A percentile compares a stretch with the other conserved stretches of the same genome.
phyloP scores from a whole-genome alignment of 2,329 filamentous ascomycete genomes.

The Salinomyces thailandicus region DNA sequence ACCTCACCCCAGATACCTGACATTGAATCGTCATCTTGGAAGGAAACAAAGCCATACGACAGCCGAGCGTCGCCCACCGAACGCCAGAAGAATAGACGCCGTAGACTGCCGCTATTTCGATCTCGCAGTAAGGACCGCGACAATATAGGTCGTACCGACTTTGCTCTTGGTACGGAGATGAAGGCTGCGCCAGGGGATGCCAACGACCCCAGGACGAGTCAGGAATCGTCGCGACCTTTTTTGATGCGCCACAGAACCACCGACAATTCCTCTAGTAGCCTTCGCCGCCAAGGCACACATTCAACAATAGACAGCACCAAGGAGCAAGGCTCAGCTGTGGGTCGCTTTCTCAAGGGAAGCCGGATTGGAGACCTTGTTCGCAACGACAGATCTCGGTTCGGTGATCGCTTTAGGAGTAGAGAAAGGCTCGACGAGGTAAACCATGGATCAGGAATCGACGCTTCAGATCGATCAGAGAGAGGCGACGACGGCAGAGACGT shows the following conservation, averaged over 20 bases:
- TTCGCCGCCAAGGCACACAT: slow-evolving; percentile 17
- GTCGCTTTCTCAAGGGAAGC: slow-evolving; percentile 64
- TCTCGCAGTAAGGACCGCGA: slow-evolving; percentile 26
- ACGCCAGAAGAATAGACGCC: slow-evolving; percentile 26
- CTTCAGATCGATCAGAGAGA: slow-evolving; percentile 31
- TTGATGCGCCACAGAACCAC: slow-evolving; percentile 28
- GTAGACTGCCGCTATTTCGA: slow-evolving; percentile 33
- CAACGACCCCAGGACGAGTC: slow-evolving; percentile 18
- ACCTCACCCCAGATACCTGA: neutral
- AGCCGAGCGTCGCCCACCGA: slow-evolving; percentile 6
- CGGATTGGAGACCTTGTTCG: slow-evolving; percentile 63
- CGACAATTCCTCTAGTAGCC: slow-evolving; percentile 39
- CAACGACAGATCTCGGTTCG: slow-evolving; percentile 52
- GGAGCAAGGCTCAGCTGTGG: slow-evolving; percentile 45
- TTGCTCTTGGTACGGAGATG: slow-evolving; percentile 15
- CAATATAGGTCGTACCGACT: slow-evolving; percentile 23
- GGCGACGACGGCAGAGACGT: slow-evolving; percentile 11
- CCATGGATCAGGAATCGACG: slow-evolving; percentile 15
- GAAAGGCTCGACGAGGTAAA: slow-evolving; percentile 2
- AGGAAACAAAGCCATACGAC: slow-evolving; percentile 19
- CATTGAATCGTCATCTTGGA: slow-evolving; percentile 1
- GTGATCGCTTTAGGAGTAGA: slow-evolving; percentile 43
- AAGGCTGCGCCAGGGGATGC: slow-evolving; percentile 7
- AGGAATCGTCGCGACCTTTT: slow-evolving; percentile 29
- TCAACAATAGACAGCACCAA: slow-evolving; percentile 14